Conservation (phyloP, 2,329 filamentous ascomycete genomes). For the Hypoxylon sp. region DNA sequence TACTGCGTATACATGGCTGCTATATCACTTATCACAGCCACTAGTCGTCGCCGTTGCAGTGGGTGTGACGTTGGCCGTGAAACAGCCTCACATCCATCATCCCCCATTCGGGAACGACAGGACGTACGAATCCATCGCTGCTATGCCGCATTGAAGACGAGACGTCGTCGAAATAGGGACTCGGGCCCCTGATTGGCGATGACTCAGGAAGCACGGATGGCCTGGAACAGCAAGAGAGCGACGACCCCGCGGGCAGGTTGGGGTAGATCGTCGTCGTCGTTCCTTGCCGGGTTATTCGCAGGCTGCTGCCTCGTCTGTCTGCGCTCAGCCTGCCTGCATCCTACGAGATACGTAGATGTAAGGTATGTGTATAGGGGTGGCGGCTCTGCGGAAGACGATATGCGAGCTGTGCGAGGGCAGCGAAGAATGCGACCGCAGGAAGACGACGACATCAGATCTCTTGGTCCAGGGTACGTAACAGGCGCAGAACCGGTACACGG, state of each 20-base stretch:
- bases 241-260: constrained; percentile 26
- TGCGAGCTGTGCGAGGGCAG: constrained; percentile 12
- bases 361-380: constrained; percentile 17
- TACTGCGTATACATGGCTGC: too few species aligned
- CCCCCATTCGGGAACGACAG: neutral
- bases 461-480: neutral
- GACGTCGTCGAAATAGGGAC: constrained; percentile 18
- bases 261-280: constrained; percentile 26
- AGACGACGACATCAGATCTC: constrained; percentile 11
- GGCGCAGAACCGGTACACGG: neutral
- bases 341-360: neutral
- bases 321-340: constrained; percentile 4
- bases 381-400: constrained; percentile 38
- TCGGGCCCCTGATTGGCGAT: constrained; percentile 10
- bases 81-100: neutral
- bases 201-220: constrained; percentile 21
- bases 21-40: constrained; percentile 11
- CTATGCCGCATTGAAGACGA: neutral
- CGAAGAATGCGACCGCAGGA: constrained; percentile 12
- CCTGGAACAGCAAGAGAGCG: constrained; percentile 16
- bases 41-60: constrained; percentile 20
- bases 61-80: constrained; percentile 18
- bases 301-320: constrained; percentile 12
- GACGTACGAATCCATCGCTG: constrained; percentile 10
- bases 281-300: constrained; percentile 5